Conservation (phyloP, 345 rosid genomes). For the Dipteronia dyeriana region DNA sequence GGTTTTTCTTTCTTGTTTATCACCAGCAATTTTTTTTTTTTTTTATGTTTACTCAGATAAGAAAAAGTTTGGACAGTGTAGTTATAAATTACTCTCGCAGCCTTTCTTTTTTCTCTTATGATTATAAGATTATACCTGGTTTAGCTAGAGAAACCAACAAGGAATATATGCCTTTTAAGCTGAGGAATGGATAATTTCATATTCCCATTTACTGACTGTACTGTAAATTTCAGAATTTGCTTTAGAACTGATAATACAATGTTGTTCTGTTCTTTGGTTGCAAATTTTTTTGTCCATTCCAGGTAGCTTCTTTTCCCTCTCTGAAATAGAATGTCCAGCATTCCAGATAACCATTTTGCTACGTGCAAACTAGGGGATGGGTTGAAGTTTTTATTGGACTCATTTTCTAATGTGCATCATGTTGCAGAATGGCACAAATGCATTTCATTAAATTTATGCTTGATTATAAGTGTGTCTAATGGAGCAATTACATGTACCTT, state of each 20-base stretch:
- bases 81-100: neutral
- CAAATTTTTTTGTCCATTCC: neutral
- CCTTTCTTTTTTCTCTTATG: neutral
- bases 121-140: neutral
- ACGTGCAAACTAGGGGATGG: neutral
- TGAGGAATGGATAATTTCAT: neutral
- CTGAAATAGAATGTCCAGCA: neutral
- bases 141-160: neutral
- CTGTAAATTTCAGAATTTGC: neutral
- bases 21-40: neutral
- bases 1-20: neutral
- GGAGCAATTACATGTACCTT: neutral
- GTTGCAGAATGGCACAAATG: neutral
- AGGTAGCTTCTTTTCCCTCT: neutral
- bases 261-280: neutral
- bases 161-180: neutral
- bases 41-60: neutral
- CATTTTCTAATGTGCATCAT: neutral
- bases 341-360: neutral
- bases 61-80: neutral
- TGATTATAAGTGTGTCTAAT: neutral
- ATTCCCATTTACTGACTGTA: neutral
- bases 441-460: neutral
- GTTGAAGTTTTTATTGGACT: neutral
- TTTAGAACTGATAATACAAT: neutral